Conservation (phyloP, 495 filamentous ascomycete genomes). For the Recurvomyces mirabilis region DNA sequence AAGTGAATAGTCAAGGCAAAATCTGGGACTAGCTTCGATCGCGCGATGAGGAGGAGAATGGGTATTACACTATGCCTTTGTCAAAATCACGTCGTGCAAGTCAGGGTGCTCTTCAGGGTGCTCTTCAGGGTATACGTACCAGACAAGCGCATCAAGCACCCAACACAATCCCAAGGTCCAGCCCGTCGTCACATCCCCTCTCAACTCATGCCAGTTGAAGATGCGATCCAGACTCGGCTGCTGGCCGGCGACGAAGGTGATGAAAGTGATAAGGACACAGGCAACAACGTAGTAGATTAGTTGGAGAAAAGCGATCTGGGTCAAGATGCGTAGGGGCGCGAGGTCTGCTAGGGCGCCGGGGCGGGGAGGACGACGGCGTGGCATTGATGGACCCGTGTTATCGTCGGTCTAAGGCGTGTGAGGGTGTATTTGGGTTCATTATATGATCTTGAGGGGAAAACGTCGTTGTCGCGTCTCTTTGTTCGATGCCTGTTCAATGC, state of each 20-base stretch:
- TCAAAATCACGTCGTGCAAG: constrained; percentile 12
- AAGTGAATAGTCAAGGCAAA: constrained; percentile 85
- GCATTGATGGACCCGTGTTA: too few relatives aligned
- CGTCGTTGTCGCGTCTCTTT: too few relatives aligned
- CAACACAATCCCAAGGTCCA: constrained; percentile 87
- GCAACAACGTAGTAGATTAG: constrained; percentile 67
- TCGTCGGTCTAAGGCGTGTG: too few relatives aligned
- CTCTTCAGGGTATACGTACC: constrained; percentile 39
- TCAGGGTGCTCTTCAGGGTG: constrained; percentile 18
- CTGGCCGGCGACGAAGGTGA: constrained; percentile 67
- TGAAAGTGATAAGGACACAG: constrained; percentile 74
- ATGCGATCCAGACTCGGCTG: constrained; percentile 59
- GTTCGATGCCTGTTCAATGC: too few relatives aligned
- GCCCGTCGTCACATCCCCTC: constrained; percentile 82
- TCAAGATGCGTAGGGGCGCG: constrained; percentile 71
- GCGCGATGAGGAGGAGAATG: constrained; percentile 67
- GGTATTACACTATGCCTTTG: constrained; percentile 71
- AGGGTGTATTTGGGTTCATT: too few relatives aligned
- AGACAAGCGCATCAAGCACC: constrained; percentile 64
- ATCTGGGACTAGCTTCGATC: constrained; percentile 84
- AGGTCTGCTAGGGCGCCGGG: constrained; percentile 71
- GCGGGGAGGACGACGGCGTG: constrained; percentile 65
- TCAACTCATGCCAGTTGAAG: constrained; percentile 67
- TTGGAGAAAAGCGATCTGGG: constrained; percentile 82
- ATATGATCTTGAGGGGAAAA: too few relatives aligned